Evolutionary conservation across 2,329 filamentous ascomycete species (phyloP).

Genomic region (Pseudogymnoascus sp.): DNA sequence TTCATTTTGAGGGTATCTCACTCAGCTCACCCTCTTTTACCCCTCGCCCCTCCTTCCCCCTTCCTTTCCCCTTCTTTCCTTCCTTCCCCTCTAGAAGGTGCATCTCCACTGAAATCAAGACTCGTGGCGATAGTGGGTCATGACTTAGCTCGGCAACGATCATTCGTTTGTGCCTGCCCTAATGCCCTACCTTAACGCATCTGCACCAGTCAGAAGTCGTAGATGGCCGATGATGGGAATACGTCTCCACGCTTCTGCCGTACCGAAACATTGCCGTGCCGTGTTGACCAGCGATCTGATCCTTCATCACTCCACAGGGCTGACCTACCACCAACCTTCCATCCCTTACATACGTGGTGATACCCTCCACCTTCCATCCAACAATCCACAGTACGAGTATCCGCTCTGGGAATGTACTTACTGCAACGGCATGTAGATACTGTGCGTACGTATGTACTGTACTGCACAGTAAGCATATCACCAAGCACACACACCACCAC

Average conservation of each 20-base stretch:
- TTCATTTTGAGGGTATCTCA: constrained; percentile 1
- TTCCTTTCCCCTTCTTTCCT: neutral
- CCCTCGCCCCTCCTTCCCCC: neutral
- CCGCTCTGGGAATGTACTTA: neutral
- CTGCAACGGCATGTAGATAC: neutral
- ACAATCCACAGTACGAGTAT: neutral
- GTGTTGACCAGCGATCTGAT: neutral
- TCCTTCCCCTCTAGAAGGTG: neutral
- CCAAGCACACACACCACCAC: neutral
- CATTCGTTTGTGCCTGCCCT: constrained; percentile 3
- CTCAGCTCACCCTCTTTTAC: neutral
- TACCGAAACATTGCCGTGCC: constrained; percentile 6
- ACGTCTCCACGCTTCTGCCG: neutral
- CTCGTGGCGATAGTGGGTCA: constrained; percentile 1
- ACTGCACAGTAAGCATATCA: neutral
- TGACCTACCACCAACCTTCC: neutral
- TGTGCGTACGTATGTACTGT: neutral
- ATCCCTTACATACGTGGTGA: neutral
- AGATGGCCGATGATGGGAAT: neutral
- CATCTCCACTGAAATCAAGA: neutral
- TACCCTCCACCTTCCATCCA: neutral
- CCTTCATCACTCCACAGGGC: neutral
- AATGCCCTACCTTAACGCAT: neutral
- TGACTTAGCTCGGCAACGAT: neutral
- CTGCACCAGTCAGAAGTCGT: neutral